Conservation (phyloP, 176 grass and related monocot genomes). For the Musa beccarii region DNA sequence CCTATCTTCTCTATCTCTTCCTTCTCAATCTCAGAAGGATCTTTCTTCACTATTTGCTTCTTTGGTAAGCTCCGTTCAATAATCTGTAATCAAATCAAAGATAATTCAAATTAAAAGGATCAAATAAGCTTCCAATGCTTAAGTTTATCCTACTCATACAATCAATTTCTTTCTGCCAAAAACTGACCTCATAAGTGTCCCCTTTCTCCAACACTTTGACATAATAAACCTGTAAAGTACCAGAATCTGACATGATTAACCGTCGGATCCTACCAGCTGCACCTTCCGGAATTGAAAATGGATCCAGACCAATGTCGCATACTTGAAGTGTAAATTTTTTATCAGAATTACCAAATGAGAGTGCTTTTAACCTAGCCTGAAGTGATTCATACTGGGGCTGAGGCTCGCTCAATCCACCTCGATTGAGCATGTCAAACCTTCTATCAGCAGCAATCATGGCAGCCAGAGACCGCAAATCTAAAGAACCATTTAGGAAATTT, state of each 20-base stretch:
- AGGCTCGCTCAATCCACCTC: conserved; percentile 70
- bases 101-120: background rate
- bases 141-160: background rate
- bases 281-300: conserved; percentile 90
- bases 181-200: conserved; percentile 91
- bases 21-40: conserved; percentile 66
- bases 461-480: conserved; percentile 67
- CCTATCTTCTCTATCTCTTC: conserved; percentile 60
- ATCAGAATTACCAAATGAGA: conserved; percentile 19
- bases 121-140: background rate
- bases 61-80: conserved; percentile 97
- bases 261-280: conserved; percentile 83
- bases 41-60: conserved; percentile 79
- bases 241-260: conserved; percentile 77
- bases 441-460: conserved; percentile 57
- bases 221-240: conserved; percentile 81
- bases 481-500: conserved; percentile 47
- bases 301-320: conserved; percentile 40
- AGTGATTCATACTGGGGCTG: conserved; percentile 72
- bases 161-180: conserved; percentile 22
- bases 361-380: conserved; percentile 62
- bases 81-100: conserved; percentile 57
- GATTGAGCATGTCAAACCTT: conserved; percentile 45
- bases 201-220: conserved; percentile 99
- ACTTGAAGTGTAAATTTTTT: conserved; percentile 84